Percentiles rank a stretch among this genome's conserved stretches.
Evolutionary conservation across 305 asterid genomes (phyloP).

Genomic region (Rubia balearica): DNA sequence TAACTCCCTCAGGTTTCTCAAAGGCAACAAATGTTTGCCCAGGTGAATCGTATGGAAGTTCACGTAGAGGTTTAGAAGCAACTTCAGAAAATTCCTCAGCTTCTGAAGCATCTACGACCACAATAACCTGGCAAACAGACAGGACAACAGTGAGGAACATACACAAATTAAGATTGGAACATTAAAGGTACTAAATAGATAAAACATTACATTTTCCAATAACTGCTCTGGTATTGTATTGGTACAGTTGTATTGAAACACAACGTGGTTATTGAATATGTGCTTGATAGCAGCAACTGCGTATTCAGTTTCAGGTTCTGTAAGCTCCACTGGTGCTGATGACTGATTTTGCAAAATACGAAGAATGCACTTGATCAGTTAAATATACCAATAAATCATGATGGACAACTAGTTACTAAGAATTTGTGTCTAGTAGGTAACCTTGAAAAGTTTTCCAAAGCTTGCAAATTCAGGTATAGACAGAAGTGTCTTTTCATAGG

Average conservation of each 20-base stretch:
- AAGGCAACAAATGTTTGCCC: slow-evolving; percentile 80
- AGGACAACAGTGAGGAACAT: slow-evolving; percentile 23
- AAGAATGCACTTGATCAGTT: slow-evolving; percentile 19
- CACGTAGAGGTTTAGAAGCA: slow-evolving; percentile 58
- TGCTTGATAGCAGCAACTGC: slow-evolving; percentile 82
- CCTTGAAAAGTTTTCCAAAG: slow-evolving; percentile 93
- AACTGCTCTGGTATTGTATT: slow-evolving; percentile 86
- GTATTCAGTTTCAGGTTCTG: slow-evolving; percentile 93
- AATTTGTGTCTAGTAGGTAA: slow-evolving; percentile 24
- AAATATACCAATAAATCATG: slow-evolving; percentile 12
- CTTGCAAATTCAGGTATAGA: slow-evolving; percentile 70
- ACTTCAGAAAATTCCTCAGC: slow-evolving; percentile 86
- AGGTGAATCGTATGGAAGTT: slow-evolving; percentile 78
- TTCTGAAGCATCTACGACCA: slow-evolving; percentile 82
- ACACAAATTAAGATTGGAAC: slow-evolving; percentile 9
- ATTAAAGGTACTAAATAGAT: slow-evolving; percentile 6
- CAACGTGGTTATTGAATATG: slow-evolving; percentile 63
- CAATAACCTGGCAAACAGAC: slow-evolving; percentile 56
- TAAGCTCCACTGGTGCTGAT: slow-evolving; percentile 83
- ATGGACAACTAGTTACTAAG: background rate
- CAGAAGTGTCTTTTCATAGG: slow-evolving; percentile 66
- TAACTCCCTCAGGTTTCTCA: slow-evolving; percentile 78
- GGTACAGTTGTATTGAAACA: slow-evolving; percentile 90
- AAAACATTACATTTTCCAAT: slow-evolving; percentile 59
- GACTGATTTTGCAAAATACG: slow-evolving; percentile 43